Percentiles rank a stretch among this genome's conserved stretches.
phyloP scores from a whole-genome alignment of 768 basidiomycete species.

The Trametes cinnabarina region DNA sequence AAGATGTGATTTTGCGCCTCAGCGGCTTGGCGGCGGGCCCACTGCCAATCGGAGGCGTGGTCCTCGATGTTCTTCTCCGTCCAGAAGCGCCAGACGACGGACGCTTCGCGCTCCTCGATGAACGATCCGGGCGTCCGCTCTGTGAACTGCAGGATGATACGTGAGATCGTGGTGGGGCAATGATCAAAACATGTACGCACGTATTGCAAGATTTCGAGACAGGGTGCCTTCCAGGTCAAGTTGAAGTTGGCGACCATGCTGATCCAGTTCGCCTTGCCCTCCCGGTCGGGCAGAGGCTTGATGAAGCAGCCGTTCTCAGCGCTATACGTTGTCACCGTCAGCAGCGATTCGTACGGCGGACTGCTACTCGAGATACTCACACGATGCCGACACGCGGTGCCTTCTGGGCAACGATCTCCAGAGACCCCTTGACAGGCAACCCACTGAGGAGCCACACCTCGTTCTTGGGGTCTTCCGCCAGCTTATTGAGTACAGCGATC shows the following conservation, averaged over 20 bases:
- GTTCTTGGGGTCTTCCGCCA: constrained; percentile 65
- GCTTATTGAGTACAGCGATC: constrained; percentile 50
- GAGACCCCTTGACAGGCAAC: constrained; percentile 55
- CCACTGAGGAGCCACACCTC: constrained; percentile 85
- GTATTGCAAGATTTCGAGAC: constrained; percentile 81
- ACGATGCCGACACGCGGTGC: constrained; percentile 75
- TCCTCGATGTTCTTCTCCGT: constrained; percentile 41
- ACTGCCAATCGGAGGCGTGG: constrained; percentile 56
- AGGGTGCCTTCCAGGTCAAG: constrained; percentile 76
- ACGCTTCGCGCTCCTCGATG: constrained; percentile 80
- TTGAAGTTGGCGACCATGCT: constrained; percentile 80
- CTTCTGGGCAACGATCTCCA: constrained; percentile 60
- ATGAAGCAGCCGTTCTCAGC: constrained; percentile 90
- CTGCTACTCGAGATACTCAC: constrained; percentile 41
- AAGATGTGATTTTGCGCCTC: constrained; percentile 93
- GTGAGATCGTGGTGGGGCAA: background rate
- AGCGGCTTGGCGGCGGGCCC: constrained; percentile 84
- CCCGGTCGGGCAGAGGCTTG: constrained; percentile 45
- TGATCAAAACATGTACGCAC: constrained; percentile 44
- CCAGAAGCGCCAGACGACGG: constrained; percentile 86
- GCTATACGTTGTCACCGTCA: constrained; percentile 34
- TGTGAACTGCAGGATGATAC: constrained; percentile 56
- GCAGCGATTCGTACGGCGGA: constrained; percentile 1
- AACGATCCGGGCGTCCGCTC: constrained; percentile 87
- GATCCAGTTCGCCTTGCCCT: constrained; percentile 55